A percentile compares a stretch with the other conserved stretches of the same genome.
These are phyloP conservation scores for Deuterostichococcus epilithicus DNA, from an alignment of 139 green algal species.

Conservation along the genomic window DNA sequence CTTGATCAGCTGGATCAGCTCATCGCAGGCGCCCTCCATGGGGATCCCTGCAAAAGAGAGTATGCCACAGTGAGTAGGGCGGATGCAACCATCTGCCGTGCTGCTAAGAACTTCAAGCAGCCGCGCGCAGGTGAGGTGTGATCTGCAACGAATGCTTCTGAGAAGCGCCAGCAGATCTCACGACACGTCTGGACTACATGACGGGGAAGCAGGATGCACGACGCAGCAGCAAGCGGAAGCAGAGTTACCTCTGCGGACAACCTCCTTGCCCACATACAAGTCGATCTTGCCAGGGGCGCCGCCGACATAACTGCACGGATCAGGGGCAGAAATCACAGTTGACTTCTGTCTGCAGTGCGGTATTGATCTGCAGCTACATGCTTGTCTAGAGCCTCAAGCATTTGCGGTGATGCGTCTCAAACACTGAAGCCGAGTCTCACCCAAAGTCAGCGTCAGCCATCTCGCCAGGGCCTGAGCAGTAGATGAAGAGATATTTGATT, in stretches of 20 bases:
- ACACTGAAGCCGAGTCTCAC: not conserved
- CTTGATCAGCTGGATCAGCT: constrained; percentile 97
- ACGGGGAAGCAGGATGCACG: not conserved
- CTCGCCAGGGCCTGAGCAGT: constrained; percentile 94
- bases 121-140: not conserved
- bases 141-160: too few species aligned
- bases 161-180: too few species aligned
- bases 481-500: too few species aligned
- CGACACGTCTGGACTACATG: too few species aligned
- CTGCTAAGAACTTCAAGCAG: too few species aligned
- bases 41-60: constrained; percentile 47
- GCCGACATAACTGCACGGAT: constrained; percentile 78
- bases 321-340: not conserved
- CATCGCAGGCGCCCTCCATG: constrained; percentile 80
- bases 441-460: constrained; percentile 89
- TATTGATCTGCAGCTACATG: too few species aligned
- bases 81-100: too few species aligned
- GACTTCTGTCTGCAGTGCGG: too few species aligned
- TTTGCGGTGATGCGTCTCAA: not conserved
- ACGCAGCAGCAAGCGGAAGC: too few species aligned
- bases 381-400: too few species aligned
- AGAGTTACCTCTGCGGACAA: constrained; percentile 67
- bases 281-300: constrained; percentile 93
- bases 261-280: constrained; percentile 99
- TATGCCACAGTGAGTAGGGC: not conserved